These are phyloP conservation scores for Globisporangium barbulae DNA, from an alignment of 352 stramenopile genomes.

Conservation along the genomic window DNA sequence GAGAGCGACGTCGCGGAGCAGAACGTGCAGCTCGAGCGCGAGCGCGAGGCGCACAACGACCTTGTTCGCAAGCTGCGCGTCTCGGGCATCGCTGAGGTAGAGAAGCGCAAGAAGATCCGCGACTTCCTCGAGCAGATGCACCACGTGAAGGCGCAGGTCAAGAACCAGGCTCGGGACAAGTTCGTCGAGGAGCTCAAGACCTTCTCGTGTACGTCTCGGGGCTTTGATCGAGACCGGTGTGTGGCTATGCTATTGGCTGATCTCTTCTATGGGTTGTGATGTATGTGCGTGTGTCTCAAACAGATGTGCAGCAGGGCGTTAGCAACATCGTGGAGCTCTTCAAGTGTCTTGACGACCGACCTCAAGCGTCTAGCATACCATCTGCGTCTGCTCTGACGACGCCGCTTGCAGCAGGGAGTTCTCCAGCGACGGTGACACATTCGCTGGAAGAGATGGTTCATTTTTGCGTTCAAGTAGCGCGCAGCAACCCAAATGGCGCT, in stretches of 20 bases:
- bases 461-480: conserved; percentile 15
- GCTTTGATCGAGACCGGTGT: not conserved
- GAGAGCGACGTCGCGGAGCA: conserved; percentile 34
- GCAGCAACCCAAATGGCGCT: conserved; percentile 5
- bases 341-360: conserved; percentile 43
- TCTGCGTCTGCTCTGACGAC: conserved; percentile 4
- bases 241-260: not conserved
- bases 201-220: conserved; percentile 37
- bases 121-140: conserved; percentile 50
- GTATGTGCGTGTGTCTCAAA: not conserved
- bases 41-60: conserved; percentile 24
- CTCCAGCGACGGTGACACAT: conserved; percentile 1
- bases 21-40: conserved; percentile 24
- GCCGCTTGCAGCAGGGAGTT: conserved; percentile 7
- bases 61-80: conserved; percentile 39
- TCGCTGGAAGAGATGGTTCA: conserved; percentile 8
- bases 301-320: conserved; percentile 54
- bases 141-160: conserved; percentile 33
- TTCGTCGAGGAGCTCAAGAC: conserved; percentile 44
- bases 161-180: conserved; percentile 34
- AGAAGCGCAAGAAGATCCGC: conserved; percentile 51
- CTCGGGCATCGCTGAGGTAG: conserved; percentile 44
- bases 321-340: conserved; percentile 54
- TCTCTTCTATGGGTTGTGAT: not conserved
- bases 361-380: conserved; percentile 5